Base-by-base conservation (phyloP, 1,139 yeast species). In the Yamadazyma jaroonii region DNA sequence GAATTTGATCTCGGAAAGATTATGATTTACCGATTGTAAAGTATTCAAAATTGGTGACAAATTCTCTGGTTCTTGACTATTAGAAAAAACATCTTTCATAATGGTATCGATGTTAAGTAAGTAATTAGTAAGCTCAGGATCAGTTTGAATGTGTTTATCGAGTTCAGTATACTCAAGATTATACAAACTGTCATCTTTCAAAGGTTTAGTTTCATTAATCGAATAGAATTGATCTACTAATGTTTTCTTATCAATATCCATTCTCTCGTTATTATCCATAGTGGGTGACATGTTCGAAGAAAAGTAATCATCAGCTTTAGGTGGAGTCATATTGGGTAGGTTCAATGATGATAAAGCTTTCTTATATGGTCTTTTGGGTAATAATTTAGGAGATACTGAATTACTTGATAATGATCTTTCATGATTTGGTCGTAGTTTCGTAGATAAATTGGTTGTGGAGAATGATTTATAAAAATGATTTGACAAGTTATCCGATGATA, bases 151-250 rank as follows among this genome's bases (percentile, higher is more conserved):
- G 12, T 39, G 31, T 2, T 32, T 21, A 29, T 48, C 52, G 1
- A 46, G n/a, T 0, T 46, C 42, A 1, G 9, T 25, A 25, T 38
- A 44, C 17, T 24, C 23, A 6, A 48, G 29, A 2, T 34, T 27
- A 13, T 32, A 12, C 10, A 43, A 27, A 11, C 46, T 41, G 6
- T 42, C 39, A 22, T 37, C 33, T 22, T 38, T 38, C 5, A 37
- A 30, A 12, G 37, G 30, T n/a, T 30, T 37, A n/a, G 31, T n/a
- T 15, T 41, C 44, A 29, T 44, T 33, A 3, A 38, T 41, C 3
- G 47, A 25, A 48, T 64, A 68, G 47, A 69, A 69, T 44, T 67
- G 74, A 46, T 67, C 72, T 40, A 67, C 74, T 39, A 69, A 50
- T 30, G 72, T 49, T 41, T 63, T 64, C 35, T 54, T 54, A 37